Conservation (phyloP, 78 protist species). For the Dictyostelium purpureum region DNA sequence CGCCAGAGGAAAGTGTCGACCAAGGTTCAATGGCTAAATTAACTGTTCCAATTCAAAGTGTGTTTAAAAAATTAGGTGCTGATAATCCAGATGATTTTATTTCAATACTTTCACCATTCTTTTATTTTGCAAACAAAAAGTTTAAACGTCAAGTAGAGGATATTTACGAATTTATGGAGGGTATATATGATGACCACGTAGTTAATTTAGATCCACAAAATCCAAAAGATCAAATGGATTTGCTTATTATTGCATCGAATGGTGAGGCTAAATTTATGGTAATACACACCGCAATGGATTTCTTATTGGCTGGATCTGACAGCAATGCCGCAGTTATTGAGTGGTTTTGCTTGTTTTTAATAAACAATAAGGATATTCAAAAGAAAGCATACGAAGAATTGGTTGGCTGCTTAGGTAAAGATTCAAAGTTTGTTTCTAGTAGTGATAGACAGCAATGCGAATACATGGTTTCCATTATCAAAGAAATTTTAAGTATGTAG, state of each 20-base stretch:
- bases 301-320: conserved; percentile 4
- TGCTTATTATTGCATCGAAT: not conserved
- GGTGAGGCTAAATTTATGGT: conserved; percentile 2
- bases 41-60: not conserved
- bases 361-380: not conserved
- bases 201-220: not conserved
- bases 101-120: not conserved
- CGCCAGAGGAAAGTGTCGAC: conserved; percentile 16
- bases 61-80: not conserved
- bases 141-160: not conserved
- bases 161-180: not conserved
- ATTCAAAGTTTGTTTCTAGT: not conserved
- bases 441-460: not conserved
- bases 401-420: not conserved
- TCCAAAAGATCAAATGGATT: conserved; percentile 26
- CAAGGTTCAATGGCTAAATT: conserved; percentile 2
- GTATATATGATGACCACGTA: conserved; percentile 9
- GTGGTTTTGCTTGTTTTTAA: not conserved
- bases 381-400: conserved; percentile 27
- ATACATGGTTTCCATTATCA: not conserved
- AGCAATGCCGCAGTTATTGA: not conserved
- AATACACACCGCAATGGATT: not conserved
- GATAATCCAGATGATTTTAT: conserved; percentile 17
- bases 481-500: conserved; percentile 12
- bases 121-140: not conserved